Conservation (phyloP, 495 filamentous ascomycete genomes). For the Poronia punctata region DNA sequence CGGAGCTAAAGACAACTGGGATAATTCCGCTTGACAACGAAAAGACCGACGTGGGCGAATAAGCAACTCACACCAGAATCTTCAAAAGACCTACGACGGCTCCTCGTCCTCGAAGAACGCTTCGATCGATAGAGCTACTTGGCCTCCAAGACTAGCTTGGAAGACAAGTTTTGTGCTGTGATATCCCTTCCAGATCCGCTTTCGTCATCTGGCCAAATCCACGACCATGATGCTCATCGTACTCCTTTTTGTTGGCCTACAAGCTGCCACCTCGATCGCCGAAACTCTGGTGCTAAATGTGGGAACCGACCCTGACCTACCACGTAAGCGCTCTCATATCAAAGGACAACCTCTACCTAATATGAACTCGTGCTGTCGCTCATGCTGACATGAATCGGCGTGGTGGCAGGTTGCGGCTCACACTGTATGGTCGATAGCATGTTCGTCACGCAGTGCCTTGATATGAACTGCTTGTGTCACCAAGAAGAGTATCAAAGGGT, state of each 20-base stretch:
- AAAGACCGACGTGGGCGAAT: too few species aligned
- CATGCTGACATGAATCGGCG: background rate
- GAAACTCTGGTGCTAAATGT: conserved; percentile 13
- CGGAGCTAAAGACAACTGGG: conserved; percentile 10
- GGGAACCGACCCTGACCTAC: conserved; percentile 13
- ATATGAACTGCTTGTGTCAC: conserved; percentile 22
- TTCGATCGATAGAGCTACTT: too few species aligned
- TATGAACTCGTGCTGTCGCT: background rate
- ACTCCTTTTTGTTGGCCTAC: conserved; percentile 9
- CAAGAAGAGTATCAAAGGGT: conserved; percentile 24
- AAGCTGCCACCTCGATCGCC: conserved; percentile 6
- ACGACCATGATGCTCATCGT: conserved; percentile 13
- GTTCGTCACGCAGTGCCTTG: conserved; percentile 24
- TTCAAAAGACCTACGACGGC: too few species aligned
- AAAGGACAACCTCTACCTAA: background rate
- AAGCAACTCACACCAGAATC: too few species aligned
- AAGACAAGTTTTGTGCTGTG: too few species aligned
- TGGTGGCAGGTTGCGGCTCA: conserved; percentile 14
- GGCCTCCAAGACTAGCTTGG: too few species aligned
- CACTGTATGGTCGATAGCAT: conserved; percentile 25
- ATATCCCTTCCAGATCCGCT: background rate
- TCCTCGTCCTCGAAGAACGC: too few species aligned
- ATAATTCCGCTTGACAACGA: conserved; percentile 5
- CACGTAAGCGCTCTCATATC: conserved; percentile 6
- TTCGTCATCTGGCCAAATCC: background rate